Conservation (phyloP, 2,329 filamentous ascomycete species). For the Capronia coronata region DNA sequence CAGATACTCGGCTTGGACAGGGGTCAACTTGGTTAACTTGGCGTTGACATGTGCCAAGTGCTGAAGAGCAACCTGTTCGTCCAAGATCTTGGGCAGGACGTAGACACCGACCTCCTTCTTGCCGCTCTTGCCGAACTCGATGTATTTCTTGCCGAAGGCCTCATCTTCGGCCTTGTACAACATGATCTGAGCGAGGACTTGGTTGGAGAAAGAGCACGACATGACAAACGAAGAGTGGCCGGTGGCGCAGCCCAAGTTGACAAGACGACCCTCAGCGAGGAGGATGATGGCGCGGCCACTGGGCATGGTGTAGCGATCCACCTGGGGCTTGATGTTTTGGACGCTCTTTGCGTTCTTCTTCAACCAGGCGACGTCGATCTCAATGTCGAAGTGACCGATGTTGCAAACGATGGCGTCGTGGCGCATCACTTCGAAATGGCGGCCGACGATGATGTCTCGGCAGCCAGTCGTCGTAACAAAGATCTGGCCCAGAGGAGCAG, state of each 20-base stretch:
- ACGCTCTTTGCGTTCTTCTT: conserved; percentile 92
- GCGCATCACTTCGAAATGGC: conserved; percentile 89
- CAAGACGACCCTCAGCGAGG: conserved; percentile 93
- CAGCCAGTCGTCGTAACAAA: conserved; percentile 99
- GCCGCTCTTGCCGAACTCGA: conserved; percentile 88
- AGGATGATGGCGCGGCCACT: conserved; percentile 96
- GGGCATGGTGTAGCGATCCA: conserved; percentile 94
- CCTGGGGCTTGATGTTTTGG: conserved; percentile 99
- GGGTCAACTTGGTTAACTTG: conserved; percentile 79
- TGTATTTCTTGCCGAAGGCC: conserved; percentile 85
- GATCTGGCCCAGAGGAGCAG: conserved; percentile 81
- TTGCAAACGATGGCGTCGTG: conserved; percentile 99
- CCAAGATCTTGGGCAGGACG: conserved; percentile 95
- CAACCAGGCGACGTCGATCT: conserved; percentile 99
- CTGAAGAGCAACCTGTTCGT: conserved; percentile 94
- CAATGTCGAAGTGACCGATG: conserved; percentile 99
- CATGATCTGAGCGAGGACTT: conserved; percentile 98
- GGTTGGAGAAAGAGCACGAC: conserved; percentile 99
- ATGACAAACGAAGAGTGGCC: conserved; percentile 99
- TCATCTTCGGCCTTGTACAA: conserved; percentile 88
- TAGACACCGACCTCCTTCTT: conserved; percentile 91
- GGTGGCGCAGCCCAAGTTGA: conserved; percentile 98
- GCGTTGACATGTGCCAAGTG: conserved; percentile 91
- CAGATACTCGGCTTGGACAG: conserved; percentile 91
- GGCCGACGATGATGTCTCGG: conserved; percentile 89